Conservation (phyloP, 2,329 filamentous ascomycete genomes). For the Diplodia seriata region DNA sequence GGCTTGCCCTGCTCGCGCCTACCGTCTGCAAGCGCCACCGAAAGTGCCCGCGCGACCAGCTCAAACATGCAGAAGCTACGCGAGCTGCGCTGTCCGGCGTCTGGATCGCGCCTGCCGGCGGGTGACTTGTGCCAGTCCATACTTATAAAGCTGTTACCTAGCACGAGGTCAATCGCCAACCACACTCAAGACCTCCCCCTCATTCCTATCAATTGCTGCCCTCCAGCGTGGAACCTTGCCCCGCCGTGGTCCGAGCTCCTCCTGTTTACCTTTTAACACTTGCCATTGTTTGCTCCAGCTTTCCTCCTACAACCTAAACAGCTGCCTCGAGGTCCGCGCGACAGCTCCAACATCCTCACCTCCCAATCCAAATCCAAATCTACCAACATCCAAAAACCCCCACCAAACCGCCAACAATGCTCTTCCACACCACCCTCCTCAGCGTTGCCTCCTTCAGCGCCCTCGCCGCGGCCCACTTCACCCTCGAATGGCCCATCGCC, state of each 20-base stretch:
- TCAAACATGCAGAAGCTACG: not conserved
- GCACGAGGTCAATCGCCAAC: not conserved
- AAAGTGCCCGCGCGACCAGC: not conserved
- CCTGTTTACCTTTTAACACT: slow-evolving; percentile 5
- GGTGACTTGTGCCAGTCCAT: not conserved
- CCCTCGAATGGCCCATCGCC: slow-evolving; percentile 59
- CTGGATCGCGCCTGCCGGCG: not conserved
- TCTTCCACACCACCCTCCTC: slow-evolving; percentile 33
- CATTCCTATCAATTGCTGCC: not conserved
- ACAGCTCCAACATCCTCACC: not conserved
- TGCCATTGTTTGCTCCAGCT: not conserved
- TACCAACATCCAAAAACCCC: not conserved
- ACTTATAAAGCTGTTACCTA: not conserved
- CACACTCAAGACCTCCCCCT: not conserved
- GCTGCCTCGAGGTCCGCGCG: not conserved
- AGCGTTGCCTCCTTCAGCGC: slow-evolving; percentile 43
- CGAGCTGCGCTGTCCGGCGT: not conserved
- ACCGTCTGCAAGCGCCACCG: slow-evolving; percentile 8
- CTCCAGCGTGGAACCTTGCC: not conserved
- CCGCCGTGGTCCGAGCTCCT: not conserved
- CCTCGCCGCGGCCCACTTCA: slow-evolving; percentile 62
- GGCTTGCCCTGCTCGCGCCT: not conserved
- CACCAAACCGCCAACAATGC: slow-evolving; percentile 40
- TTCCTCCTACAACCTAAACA: not conserved
- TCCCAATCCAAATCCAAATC: not conserved